Base-by-base conservation (phyloP, 2,329 filamentous ascomycete species). In the Bipolaris cookei region DNA sequence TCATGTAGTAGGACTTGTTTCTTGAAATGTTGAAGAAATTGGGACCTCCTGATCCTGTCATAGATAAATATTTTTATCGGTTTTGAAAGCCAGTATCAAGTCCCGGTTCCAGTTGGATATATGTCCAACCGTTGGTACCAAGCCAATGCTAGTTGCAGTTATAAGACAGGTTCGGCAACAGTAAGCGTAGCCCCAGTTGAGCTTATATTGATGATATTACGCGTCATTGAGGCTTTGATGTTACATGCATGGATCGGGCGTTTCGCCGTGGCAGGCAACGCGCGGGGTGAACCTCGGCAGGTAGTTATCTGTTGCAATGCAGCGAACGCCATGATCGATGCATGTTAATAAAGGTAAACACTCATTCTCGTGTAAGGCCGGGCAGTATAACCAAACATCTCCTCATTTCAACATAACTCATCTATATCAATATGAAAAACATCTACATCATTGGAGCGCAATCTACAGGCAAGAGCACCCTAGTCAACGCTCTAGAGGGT, bases 361-460 rank as follows among this genome's bases (percentile, higher is more conserved):
- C 35, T n/a, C 8, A 37, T 37, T 4, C 35, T 8, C 35, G 16
- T n/a, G 4, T 18, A 37, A 37, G n/a, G 35, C n/a, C n/a, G 10
- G 6, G 6, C 18, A 14, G 25, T 23, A 23, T 35, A 21, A 18
- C 25, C 25, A n/a, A 11, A 41, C 37, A 30, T 21, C 28, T 30
- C 18, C 16, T 7, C 14, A 10, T 32, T 16, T 16, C 32, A 28
- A 14, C 11, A 13, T n/a, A 23, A 14, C 28, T 34, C 35, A 18
- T 18, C 35, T 16, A 37, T 8, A 16, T 20, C 38, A 35, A 18
- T 13, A 44, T 34, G 37, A 18, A 35, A 38, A 45, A 25, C 18
- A 51, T 81, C 30, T 82, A 81, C 64, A 75, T 82, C 35, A 69
- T 80, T 28, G 79, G 80, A 2, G 75, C 80, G 3, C 79, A 80